Evolutionary conservation across 768 basidiomycete species (phyloP).

Genomic region (Amanita fuliginea): DNA sequence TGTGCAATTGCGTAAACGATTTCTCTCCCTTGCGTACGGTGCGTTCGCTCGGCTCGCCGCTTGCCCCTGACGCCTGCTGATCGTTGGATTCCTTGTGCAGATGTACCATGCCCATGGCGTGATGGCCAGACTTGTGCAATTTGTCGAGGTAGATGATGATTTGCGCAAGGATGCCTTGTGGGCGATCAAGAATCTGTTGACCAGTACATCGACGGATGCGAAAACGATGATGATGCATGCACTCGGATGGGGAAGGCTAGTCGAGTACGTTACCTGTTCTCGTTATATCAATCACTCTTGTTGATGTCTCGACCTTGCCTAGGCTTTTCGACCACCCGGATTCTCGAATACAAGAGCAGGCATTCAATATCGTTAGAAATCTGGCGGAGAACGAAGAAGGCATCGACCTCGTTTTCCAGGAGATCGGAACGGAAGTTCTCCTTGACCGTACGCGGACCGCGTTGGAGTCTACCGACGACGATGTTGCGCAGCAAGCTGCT

Average conservation of each 20-base stretch:
- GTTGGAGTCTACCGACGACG: constrained; percentile 40
- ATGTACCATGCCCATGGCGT: constrained; percentile 59
- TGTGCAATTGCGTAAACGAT: constrained; percentile 82
- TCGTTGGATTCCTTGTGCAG: constrained; percentile 18
- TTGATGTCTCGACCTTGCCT: background rate
- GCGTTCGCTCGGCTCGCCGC: constrained; percentile 16
- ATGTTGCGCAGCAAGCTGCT: constrained; percentile 47
- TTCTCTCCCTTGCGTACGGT: constrained; percentile 75
- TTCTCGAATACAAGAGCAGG: constrained; percentile 56
- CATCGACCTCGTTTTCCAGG: constrained; percentile 47
- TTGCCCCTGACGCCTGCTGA: background rate
- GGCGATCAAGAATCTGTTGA: constrained; percentile 78
- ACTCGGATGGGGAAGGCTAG: constrained; percentile 55
- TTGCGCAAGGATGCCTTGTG: constrained; percentile 69
- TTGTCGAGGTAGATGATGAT: constrained; percentile 42
- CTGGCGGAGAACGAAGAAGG: constrained; percentile 55
- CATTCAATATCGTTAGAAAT: constrained; percentile 55
- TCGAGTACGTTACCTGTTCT: constrained; percentile 29
- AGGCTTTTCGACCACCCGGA: constrained; percentile 50
- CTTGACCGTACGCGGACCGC: constrained; percentile 35
- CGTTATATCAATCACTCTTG: background rate
- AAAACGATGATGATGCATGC: constrained; percentile 59
- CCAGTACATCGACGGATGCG: constrained; percentile 45
- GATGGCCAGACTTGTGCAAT: constrained; percentile 48
- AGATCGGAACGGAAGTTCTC: constrained; percentile 35